Percentiles rank a stretch among this genome's conserved stretches.
phyloP scores from a whole-genome alignment of 805 yeast species.

The Scheffersomyces stipitis region DNA sequence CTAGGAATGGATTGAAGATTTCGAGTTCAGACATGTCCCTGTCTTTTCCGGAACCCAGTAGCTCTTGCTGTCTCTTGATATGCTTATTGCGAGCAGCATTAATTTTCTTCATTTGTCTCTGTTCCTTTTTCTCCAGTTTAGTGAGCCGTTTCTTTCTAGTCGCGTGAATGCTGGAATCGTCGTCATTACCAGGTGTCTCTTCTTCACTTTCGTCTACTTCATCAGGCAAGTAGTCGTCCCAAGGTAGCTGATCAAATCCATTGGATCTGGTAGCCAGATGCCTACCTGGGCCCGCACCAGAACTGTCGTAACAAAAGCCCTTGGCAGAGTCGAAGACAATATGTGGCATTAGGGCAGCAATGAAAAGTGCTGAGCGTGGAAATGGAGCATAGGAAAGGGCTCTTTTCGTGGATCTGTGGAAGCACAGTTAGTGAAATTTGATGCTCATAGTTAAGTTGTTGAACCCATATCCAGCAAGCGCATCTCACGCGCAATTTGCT shows the following conservation, averaged over 20 bases:
- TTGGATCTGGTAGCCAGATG: conserved; percentile 4
- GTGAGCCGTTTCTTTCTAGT: conserved; percentile 1
- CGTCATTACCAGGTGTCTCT: no score
- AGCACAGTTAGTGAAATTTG: no score
- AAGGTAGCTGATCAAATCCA: conserved; percentile 11
- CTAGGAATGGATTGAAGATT: conserved; percentile 10
- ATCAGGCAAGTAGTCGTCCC: conserved; percentile 3
- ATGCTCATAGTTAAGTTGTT: no score
- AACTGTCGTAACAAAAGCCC: conserved; percentile 14
- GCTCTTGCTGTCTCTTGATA: conserved; percentile 13
- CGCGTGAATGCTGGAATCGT: background rate
- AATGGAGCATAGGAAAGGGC: no score
- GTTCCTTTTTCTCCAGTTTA: conserved; percentile 9
- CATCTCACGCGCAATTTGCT: no score
- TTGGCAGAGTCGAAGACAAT: conserved; percentile 14
- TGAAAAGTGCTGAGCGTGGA: no score
- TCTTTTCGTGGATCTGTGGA: no score
- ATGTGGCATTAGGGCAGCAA: conserved; percentile 7
- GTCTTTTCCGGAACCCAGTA: no score
- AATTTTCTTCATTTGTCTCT: conserved; percentile 13
- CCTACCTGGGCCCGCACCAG: background rate
- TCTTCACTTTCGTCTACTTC: background rate
- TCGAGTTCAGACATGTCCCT: background rate
- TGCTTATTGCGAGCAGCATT: conserved; percentile 18
- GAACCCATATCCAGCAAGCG: no score